Conservation (phyloP, 176 grass and related monocot species). For the Avena eriantha region DNA sequence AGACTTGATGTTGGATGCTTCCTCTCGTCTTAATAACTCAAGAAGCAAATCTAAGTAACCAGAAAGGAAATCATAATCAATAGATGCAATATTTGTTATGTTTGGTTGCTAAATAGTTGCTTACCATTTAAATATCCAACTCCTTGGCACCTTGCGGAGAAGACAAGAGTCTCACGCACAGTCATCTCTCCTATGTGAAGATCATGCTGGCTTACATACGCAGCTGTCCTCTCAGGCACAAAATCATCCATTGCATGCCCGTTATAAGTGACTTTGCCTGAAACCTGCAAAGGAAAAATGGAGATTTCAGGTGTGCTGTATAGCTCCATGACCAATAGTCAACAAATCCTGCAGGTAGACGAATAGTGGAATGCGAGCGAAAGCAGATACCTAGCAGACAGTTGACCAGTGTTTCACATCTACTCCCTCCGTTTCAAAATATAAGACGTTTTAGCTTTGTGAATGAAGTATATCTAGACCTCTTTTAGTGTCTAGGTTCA, state of each 20-base stretch:
- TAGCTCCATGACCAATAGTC: neutral
- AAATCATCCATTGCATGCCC: slow-evolving; percentile 84
- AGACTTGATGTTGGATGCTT: slow-evolving; percentile 77
- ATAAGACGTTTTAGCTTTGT: no score
- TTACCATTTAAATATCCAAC: slow-evolving; percentile 67
- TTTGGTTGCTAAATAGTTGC: slow-evolving; percentile 19
- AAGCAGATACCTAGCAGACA: neutral
- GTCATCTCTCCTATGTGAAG: slow-evolving; percentile 92
- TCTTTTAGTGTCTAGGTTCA: no score
- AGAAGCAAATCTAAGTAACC: slow-evolving; percentile 70
- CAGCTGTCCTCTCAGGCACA: slow-evolving; percentile 71
- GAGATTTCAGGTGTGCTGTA: neutral
- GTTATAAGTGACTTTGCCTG: slow-evolving; percentile 80
- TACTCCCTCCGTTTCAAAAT: no score
- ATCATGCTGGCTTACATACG: slow-evolving; percentile 89
- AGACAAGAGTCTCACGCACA: slow-evolving; percentile 81
- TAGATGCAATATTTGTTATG: neutral
- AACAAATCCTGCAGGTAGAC: neutral
- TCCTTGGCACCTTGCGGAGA: slow-evolving; percentile 83
- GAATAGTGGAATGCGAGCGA: neutral
- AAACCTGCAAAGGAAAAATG: slow-evolving; percentile 42
- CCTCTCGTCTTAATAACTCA: slow-evolving; percentile 79
- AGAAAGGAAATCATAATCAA: slow-evolving; percentile 25
- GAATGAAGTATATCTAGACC: no score
- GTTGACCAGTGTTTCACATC: neutral